Percentiles rank a stretch among this genome's conserved stretches.
Evolutionary conservation across 805 yeast species (phyloP).

Genomic region (Wickerhamomyces tratensis): DNA sequence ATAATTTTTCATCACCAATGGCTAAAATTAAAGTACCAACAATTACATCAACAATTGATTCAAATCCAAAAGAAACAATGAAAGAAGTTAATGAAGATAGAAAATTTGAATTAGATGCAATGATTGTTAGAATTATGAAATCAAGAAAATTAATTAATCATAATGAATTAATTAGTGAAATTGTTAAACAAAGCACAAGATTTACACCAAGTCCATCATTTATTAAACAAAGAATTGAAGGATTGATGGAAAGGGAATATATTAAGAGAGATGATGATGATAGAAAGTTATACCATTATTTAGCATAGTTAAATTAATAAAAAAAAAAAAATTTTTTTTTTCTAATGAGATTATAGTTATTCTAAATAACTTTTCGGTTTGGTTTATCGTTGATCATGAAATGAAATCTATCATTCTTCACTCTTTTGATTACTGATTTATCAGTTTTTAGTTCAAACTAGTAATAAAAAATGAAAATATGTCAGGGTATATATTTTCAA

Average conservation of each 20-base stretch:
- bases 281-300: slow-evolving; percentile 50
- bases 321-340: too few relatives aligned
- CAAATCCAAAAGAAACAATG: slow-evolving; percentile 32
- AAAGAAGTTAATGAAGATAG: slow-evolving; percentile 54
- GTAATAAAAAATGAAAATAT: too few relatives aligned
- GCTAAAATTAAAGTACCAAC: slow-evolving; percentile 68
- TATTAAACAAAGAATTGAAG: slow-evolving; percentile 67
- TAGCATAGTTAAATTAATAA: slow-evolving; percentile 34
- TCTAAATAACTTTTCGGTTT: too few relatives aligned
- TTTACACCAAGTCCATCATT: slow-evolving; percentile 61
- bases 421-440: too few relatives aligned
- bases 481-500: too few relatives aligned
- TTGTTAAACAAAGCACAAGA: slow-evolving; percentile 49
- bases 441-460: too few relatives aligned
- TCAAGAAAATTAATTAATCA: slow-evolving; percentile 52
- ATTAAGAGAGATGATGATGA: slow-evolving; percentile 60
- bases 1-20: slow-evolving; percentile 56
- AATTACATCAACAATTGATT: slow-evolving; percentile 34
- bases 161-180: slow-evolving; percentile 58
- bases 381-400: too few relatives aligned
- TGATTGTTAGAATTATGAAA: slow-evolving; percentile 83
- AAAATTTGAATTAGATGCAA: slow-evolving; percentile 67
- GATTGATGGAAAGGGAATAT: slow-evolving; percentile 73
- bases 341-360: too few relatives aligned
- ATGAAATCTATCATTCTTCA: too few relatives aligned